These are phyloP conservation scores for Aspergillus olivimuriae DNA, from an alignment of 495 filamentous ascomycete genomes.

Conservation along the genomic window DNA sequence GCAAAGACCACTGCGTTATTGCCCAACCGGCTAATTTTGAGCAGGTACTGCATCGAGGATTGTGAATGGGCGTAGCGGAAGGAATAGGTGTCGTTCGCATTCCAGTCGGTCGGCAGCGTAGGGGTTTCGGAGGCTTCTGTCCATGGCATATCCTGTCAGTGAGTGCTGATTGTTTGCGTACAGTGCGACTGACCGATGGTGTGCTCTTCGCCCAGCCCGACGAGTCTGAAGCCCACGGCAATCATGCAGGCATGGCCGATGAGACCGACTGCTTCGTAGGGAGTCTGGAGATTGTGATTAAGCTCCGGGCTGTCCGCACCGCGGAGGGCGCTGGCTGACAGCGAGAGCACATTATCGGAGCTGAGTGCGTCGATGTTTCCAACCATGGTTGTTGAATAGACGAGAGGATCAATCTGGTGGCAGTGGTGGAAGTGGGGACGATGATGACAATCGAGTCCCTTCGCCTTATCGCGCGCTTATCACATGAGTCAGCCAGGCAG, in stretches of 20 bases:
- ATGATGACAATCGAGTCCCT: too few relatives aligned
- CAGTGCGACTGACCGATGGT: slow-evolving; percentile 50
- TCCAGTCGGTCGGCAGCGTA: slow-evolving; percentile 75
- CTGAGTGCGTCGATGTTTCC: slow-evolving; percentile 16
- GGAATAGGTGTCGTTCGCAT: slow-evolving; percentile 58
- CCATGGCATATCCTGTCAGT: not conserved
- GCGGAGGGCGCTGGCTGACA: slow-evolving; percentile 28
- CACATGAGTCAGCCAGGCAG: too few relatives aligned
- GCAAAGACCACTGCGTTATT: slow-evolving; percentile 77
- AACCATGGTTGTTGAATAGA: slow-evolving; percentile 22
- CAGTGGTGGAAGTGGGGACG: too few relatives aligned
- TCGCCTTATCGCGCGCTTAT: too few relatives aligned
- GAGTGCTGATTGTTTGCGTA: not conserved
- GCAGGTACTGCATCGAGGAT: slow-evolving; percentile 75
- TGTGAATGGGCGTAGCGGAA: slow-evolving; percentile 91
- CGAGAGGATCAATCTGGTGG: too few relatives aligned
- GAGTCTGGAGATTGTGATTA: slow-evolving; percentile 64
- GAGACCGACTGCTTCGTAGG: slow-evolving; percentile 80
- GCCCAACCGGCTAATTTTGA: slow-evolving; percentile 78
- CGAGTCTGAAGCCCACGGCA: slow-evolving; percentile 71
- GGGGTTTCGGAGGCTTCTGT: slow-evolving; percentile 42
- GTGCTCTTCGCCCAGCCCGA: slow-evolving; percentile 78
- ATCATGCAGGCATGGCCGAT: slow-evolving; percentile 79
- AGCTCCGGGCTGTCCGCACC: slow-evolving; percentile 18
- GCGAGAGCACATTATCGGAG: slow-evolving; percentile 26